Percentiles rank a stretch among this genome's conserved stretches.
Conservation (phyloP, 306 rosid species). For the Arachis stenosperma region DNA sequence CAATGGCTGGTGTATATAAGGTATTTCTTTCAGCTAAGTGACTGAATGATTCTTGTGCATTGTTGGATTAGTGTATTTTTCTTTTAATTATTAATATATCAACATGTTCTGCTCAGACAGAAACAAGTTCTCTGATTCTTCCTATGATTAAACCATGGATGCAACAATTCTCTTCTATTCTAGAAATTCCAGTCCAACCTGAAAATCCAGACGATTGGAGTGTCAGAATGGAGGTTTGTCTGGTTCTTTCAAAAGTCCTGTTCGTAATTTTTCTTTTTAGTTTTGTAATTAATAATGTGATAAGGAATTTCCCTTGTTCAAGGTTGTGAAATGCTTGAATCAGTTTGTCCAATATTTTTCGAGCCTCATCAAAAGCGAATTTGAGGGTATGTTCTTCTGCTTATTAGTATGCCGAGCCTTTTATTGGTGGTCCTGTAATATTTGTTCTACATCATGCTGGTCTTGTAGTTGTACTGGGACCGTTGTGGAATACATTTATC, state of each 20-base stretch:
- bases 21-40: conserved; percentile 51
- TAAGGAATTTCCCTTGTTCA: conserved; percentile 32
- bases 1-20: conserved; percentile 83
- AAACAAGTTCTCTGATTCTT: conserved; percentile 61
- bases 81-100: conserved; percentile 48
- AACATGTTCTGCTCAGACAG: conserved; percentile 65
- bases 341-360: conserved; percentile 87
- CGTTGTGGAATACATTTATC: conserved; percentile 89
- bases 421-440: conserved; percentile 30
- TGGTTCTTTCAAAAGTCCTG: conserved; percentile 21
- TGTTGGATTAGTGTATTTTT: conserved; percentile 36
- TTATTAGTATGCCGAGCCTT: conserved; percentile 26
- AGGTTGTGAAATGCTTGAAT: conserved; percentile 96
- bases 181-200: conserved; percentile 71
- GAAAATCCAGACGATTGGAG: conserved; percentile 96
- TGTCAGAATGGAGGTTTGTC: conserved; percentile 81
- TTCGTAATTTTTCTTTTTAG: background rate
- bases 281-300: conserved; percentile 22
- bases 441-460: conserved; percentile 39
- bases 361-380: conserved; percentile 65
- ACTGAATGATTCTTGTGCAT: conserved; percentile 30
- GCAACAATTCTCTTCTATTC: conserved; percentile 73
- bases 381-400: conserved; percentile 58
- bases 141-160: conserved; percentile 89
- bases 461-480: conserved; percentile 70